Evolutionary conservation across 202 grass and related monocot species (phyloP).

Genomic region (Brachypodium distachyon): DNA sequence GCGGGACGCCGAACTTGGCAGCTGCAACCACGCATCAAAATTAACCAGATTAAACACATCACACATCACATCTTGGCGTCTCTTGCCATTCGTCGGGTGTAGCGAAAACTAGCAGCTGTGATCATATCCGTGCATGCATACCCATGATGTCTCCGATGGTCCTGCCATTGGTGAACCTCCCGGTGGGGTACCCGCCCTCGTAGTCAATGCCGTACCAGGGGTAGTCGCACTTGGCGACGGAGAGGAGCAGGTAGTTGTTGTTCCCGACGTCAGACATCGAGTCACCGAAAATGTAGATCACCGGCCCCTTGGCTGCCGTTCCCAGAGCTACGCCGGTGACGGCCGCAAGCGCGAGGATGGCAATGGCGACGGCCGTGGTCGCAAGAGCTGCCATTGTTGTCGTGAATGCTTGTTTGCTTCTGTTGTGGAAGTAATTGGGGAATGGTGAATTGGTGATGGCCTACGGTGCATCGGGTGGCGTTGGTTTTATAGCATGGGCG

Average conservation of each 20-base stretch:
- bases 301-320: not conserved
- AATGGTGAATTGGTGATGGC: constrained; percentile 18
- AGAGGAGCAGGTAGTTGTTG: constrained; percentile 76
- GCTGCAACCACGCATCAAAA: constrained; percentile 28
- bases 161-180: constrained; percentile 87
- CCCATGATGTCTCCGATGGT: constrained; percentile 89
- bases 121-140: not conserved
- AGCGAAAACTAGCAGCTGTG: not conserved
- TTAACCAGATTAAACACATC: not conserved
- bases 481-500: constrained; percentile 34
- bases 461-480: not conserved
- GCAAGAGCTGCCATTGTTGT: constrained; percentile 39
- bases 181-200: constrained; percentile 44
- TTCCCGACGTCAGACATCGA: constrained; percentile 89
- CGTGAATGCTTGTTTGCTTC: not conserved
- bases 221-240: constrained; percentile 78
- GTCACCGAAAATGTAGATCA: constrained; percentile 83
- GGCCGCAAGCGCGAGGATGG: not conserved
- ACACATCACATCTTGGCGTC: not conserved
- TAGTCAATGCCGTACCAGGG: constrained; percentile 90
- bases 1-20: constrained; percentile 58
- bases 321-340: not conserved
- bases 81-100: not conserved
- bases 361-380: not conserved
- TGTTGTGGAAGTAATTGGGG: not conserved